Conservation (phyloP, 2,329 filamentous ascomycete genomes). For the Venturia pyrina region DNA sequence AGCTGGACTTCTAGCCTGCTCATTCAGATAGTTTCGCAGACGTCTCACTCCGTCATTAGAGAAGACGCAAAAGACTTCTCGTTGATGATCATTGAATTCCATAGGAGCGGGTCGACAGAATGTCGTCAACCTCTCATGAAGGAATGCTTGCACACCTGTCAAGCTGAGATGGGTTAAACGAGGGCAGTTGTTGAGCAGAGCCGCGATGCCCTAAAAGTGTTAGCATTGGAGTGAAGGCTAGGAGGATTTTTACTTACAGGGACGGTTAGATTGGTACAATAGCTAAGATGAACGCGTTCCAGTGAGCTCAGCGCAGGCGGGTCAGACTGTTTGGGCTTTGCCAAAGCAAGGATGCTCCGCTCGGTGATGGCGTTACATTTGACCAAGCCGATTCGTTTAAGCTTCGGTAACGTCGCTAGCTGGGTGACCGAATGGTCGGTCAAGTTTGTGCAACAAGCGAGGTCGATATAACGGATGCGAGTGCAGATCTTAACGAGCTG, state of each 20-base stretch:
- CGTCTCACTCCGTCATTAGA: conserved; percentile 73
- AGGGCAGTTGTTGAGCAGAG: conserved; percentile 80
- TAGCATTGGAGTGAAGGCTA: conserved; percentile 17
- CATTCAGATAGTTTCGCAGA: conserved; percentile 62
- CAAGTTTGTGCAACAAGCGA: conserved; percentile 85
- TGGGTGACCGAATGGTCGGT: conserved; percentile 81
- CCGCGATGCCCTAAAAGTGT: conserved; percentile 66
- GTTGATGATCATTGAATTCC: conserved; percentile 94
- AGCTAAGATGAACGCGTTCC: conserved; percentile 91
- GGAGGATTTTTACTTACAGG: conserved; percentile 47
- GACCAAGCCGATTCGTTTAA: conserved; percentile 88
- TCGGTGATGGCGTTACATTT: conserved; percentile 91
- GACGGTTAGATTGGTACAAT: conserved; percentile 77
- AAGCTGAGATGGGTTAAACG: conserved; percentile 88
- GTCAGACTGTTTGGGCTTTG: conserved; percentile 49
- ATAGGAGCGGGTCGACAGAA: conserved; percentile 73
- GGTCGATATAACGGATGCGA: conserved; percentile 90
- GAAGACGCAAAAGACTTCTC: conserved; percentile 95
- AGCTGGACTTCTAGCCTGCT: conserved; percentile 14
- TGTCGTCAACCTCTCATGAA: conserved; percentile 69
- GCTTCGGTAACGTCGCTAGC: conserved; percentile 77
- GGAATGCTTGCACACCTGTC: conserved; percentile 85
- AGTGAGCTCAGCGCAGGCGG: conserved; percentile 56
- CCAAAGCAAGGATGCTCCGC: conserved; percentile 74
- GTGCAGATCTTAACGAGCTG: conserved; percentile 78